Percentiles rank a stretch among this genome's conserved stretches.
phyloP scores from a whole-genome alignment of 2,329 filamentous ascomycete genomes.

The Madurella mycetomatis region DNA sequence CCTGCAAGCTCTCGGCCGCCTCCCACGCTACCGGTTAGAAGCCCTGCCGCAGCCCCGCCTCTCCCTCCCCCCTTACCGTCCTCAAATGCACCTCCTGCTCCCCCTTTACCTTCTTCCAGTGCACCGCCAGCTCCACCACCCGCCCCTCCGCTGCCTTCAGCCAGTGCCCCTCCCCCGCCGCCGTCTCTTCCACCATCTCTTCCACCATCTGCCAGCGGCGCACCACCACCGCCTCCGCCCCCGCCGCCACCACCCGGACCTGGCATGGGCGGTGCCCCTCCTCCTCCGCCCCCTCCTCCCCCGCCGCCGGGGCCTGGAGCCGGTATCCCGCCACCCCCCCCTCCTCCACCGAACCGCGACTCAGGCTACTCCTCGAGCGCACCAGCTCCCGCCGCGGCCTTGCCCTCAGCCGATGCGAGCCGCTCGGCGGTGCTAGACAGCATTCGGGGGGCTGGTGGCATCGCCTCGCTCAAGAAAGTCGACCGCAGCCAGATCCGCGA shows the following conservation, averaged over 20 bases:
- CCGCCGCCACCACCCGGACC: slow-evolving; percentile 34
- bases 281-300: slow-evolving; percentile 45
- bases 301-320: slow-evolving; percentile 35
- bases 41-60: slow-evolving; percentile 38
- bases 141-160: slow-evolving; percentile 33
- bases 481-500: slow-evolving; percentile 66
- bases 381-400: slow-evolving; percentile 41
- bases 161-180: slow-evolving; percentile 31
- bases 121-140: slow-evolving; percentile 31
- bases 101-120: slow-evolving; percentile 27
- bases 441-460: slow-evolving; percentile 66
- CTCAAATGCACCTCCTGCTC: slow-evolving; percentile 39
- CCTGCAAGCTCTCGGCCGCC: slow-evolving; percentile 50
- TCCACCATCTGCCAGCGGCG: slow-evolving; percentile 28
- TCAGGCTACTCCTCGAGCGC: slow-evolving; percentile 54
- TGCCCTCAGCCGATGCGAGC: slow-evolving; percentile 39
- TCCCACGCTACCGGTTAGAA: slow-evolving; percentile 39
- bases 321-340: slow-evolving; percentile 44
- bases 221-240: slow-evolving; percentile 37
- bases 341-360: slow-evolving; percentile 54
- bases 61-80: slow-evolving; percentile 28
- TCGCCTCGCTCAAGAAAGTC: slow-evolving; percentile 70
- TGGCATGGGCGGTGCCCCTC: slow-evolving; percentile 27
- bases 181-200: slow-evolving; percentile 36
- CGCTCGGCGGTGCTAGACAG: slow-evolving; percentile 63